phyloP scores from a whole-genome alignment of 1,139 yeast genomes.

The Blastobotrys elegans region DNA sequence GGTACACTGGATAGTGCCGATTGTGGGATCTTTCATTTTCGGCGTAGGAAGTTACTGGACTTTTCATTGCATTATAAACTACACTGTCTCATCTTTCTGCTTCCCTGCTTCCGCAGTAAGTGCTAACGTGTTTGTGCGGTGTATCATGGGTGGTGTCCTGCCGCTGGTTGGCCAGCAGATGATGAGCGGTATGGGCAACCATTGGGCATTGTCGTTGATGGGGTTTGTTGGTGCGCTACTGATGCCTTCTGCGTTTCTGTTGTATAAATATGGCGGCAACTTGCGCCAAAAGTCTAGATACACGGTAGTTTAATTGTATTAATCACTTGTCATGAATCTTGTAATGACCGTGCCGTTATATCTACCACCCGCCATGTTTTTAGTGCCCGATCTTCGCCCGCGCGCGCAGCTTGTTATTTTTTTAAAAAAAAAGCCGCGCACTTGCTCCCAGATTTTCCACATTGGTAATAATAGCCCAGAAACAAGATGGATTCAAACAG shows the following conservation, averaged over 20 bases:
- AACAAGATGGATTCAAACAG: too few relatives aligned
- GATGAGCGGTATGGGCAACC: constrained; percentile 47
- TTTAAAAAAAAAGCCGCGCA: too few relatives aligned
- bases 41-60: constrained; percentile 60
- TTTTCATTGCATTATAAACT: constrained; percentile 52
- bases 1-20: constrained; percentile 71
- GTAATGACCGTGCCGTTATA: too few relatives aligned
- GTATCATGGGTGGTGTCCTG: constrained; percentile 66
- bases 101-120: constrained; percentile 79
- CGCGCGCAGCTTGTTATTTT: too few relatives aligned
- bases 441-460: too few relatives aligned
- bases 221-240: constrained; percentile 4
- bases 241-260: constrained; percentile 8
- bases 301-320: too few relatives aligned
- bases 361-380: too few relatives aligned
- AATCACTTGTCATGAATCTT: too few relatives aligned
- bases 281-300: constrained; percentile 18
- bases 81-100: constrained; percentile 59
- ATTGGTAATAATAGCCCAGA: too few relatives aligned
- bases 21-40: constrained; percentile 57
- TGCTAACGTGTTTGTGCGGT: constrained; percentile 67
- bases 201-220: constrained; percentile 18
- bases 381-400: too few relatives aligned
- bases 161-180: constrained; percentile 66
- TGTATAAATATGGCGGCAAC: constrained; percentile 17